Evolutionary conservation across 2,329 filamentous ascomycete species (phyloP).

Genomic region (Mollisiaceae sp.): DNA sequence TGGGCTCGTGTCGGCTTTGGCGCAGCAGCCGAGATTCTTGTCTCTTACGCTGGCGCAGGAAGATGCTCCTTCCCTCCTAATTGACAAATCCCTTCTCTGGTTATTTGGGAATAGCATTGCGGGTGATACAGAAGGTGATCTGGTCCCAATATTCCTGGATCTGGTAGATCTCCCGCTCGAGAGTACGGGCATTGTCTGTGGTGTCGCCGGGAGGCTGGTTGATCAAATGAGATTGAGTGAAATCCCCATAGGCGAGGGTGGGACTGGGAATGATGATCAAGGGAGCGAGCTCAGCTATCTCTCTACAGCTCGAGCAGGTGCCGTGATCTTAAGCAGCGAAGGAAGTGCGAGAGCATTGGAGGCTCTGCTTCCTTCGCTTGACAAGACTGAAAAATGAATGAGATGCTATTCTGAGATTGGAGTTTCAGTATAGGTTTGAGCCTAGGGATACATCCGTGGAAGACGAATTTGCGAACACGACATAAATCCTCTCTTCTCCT

Average conservation of each 20-base stretch:
- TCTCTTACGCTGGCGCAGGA: constrained; percentile 75
- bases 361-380: constrained; percentile 59
- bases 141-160: constrained; percentile 89
- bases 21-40: constrained; percentile 69
- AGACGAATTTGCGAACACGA: too few relatives aligned
- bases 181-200: constrained; percentile 93
- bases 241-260: background rate
- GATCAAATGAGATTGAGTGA: constrained; percentile 69
- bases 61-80: constrained; percentile 74
- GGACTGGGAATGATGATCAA: constrained; percentile 42
- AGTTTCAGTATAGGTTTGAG: too few relatives aligned
- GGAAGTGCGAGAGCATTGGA: constrained; percentile 76
- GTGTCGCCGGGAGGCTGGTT: constrained; percentile 83
- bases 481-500: too few relatives aligned
- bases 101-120: constrained; percentile 77
- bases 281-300: constrained; percentile 80
- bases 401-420: background rate
- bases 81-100: constrained; percentile 70
- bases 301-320: constrained; percentile 85
- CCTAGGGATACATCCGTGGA: too few relatives aligned
- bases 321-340: constrained; percentile 81
- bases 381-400: constrained; percentile 15
- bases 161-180: constrained; percentile 81
- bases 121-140: constrained; percentile 71
- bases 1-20: constrained; percentile 64